Evolutionary conservation across 2,329 filamentous ascomycete genomes (phyloP).

Genomic region (Penicillium sp.): DNA sequence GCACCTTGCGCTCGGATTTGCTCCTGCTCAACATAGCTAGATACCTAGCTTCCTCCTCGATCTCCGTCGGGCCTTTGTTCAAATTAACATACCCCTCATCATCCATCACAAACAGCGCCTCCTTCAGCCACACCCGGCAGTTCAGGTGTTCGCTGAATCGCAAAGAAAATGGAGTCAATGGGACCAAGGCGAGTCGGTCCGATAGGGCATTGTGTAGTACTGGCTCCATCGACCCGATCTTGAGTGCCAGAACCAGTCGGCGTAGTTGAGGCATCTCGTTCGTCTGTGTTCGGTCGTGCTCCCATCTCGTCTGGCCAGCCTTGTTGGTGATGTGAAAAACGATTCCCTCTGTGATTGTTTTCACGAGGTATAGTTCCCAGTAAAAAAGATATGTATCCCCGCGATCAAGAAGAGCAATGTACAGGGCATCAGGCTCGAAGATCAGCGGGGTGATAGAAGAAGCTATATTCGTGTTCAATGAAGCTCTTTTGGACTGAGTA

Average conservation of each 20-base stretch:
- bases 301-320: constrained; percentile 10
- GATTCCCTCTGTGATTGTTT: constrained; percentile 6
- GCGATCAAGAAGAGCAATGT: constrained; percentile 23
- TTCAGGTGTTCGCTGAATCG: constrained; percentile 19
- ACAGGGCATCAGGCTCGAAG: constrained; percentile 20
- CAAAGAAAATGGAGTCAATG: constrained; percentile 17
- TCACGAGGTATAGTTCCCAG: constrained; percentile 27
- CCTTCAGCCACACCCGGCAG: constrained; percentile 26
- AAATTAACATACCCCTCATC: constrained; percentile 25
- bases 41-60: constrained; percentile 21
- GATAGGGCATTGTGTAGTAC: constrained; percentile 16
- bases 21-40: constrained; percentile 11
- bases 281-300: constrained; percentile 13
- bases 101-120: constrained; percentile 26
- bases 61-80: constrained; percentile 4
- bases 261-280: constrained; percentile 3
- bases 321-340: constrained; percentile 23
- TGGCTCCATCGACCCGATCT: constrained; percentile 21
- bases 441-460: background rate
- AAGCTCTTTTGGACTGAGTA: background rate
- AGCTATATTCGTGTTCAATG: background rate
- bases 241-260: constrained; percentile 19
- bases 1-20: constrained; percentile 4
- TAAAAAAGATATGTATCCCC: constrained; percentile 19
- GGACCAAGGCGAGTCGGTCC: constrained; percentile 16